Evolutionary conservation across 1,284 basidiomycete species (phyloP), one percentile per base, ranked within the genome.

Genomic region (Cutaneotrichosporon dermatis): DNA sequence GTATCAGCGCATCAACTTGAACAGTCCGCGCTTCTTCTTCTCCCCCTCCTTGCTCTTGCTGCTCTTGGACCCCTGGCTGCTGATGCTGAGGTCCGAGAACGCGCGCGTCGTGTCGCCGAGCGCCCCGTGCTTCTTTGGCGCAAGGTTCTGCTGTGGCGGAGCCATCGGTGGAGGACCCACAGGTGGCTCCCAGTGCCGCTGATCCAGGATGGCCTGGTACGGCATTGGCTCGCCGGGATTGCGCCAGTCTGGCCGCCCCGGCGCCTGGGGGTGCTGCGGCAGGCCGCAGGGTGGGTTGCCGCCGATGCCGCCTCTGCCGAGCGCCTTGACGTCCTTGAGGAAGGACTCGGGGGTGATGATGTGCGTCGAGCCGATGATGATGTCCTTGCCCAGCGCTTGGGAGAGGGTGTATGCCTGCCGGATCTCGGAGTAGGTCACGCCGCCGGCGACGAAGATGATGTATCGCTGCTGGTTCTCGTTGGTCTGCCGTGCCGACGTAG

Each of bases 391-490:
- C 53, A 92, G 76, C 6, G 84, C 74, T 53, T 82, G 82, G 4
- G 90, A 88, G 7, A 95, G 80, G 54, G 88, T 82, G 74, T 98
- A 99, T 39, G 85, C 88, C 72, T 92, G 87, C 58, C 95, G 82
- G 76, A 96, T 88, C 79, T 99, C 96, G 0, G 91, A 92, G 75
- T 94, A 96, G 2, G 95, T 96, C 85, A 96, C 88, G 1, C 96
- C 96, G 36, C 96, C 96, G 10, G 91, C 91, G 11, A 98, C 82
- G 76, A 98, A 99, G 44, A 98, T 83, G 54, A 99, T 81, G 25
- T 96, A 74, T n/a, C 95, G 82, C 73, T 93, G 89, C 59, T 87
- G 84, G 12, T 70, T 67, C 54, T 79, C 75, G 15, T 68, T 73
- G 42, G 76, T 74, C 40, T 71, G 62, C 5, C 74, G 60, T 11